Percentiles rank a stretch among this genome's conserved stretches.
phyloP scores from a whole-genome alignment of 164 flowering plant genomes.

The Tetracentron sinense region DNA sequence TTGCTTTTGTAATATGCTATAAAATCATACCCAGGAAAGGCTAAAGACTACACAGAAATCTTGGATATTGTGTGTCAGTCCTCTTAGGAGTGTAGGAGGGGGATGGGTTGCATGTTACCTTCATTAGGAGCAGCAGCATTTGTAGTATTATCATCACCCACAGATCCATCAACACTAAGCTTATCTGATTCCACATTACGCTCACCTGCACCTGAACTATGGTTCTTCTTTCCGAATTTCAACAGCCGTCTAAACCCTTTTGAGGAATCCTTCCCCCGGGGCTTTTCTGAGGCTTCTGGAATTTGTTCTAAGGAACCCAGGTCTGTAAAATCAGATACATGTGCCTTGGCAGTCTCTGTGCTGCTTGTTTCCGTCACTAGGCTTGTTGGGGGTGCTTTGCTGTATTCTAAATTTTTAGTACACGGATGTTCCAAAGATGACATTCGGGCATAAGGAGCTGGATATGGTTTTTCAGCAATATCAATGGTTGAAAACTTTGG shows the following conservation, averaged over 20 bases:
- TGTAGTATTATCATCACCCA: conserved; percentile 34
- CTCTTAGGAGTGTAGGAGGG: background rate
- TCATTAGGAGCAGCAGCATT: conserved; percentile 40
- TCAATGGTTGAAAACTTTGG: conserved; percentile 23
- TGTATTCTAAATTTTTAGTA: conserved; percentile 49
- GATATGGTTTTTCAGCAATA: conserved; percentile 40
- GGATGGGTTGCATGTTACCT: conserved; percentile 45
- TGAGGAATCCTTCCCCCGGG: conserved; percentile 60
- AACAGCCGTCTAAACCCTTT: conserved; percentile 77
- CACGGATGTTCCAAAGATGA: conserved; percentile 82
- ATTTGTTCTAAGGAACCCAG: conserved; percentile 33
- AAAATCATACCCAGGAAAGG: background rate
- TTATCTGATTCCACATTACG: conserved; percentile 45
- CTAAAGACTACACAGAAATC: background rate
- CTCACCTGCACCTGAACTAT: conserved; percentile 43
- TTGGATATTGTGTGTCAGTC: background rate
- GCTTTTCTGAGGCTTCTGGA: conserved; percentile 51
- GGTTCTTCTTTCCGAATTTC: conserved; percentile 78
- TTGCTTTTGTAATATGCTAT: background rate
- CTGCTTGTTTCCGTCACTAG: conserved; percentile 24
- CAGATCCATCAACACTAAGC: conserved; percentile 31
- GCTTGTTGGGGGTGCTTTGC: conserved; percentile 45
- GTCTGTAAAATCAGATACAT: conserved; percentile 34
- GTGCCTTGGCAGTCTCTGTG: conserved; percentile 33
- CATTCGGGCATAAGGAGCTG: conserved; percentile 63